Conservation (phyloP, 176 grass and related monocot species). For the Bonia amplexicaulis region DNA sequence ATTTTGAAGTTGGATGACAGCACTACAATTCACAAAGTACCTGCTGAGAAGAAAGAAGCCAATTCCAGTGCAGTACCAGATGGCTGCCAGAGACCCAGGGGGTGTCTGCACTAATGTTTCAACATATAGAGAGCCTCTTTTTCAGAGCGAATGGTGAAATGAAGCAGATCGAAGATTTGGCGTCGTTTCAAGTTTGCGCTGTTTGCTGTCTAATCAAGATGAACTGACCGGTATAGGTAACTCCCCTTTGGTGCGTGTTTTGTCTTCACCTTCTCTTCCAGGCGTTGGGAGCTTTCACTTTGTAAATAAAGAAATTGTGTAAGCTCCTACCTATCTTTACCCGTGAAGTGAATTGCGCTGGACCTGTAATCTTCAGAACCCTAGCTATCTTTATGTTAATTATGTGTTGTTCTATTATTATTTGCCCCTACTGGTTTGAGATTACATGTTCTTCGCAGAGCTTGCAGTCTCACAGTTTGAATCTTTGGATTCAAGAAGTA, state of each 20-base stretch:
- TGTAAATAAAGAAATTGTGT: slow-evolving; percentile 52
- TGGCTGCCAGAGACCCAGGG: neutral
- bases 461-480: neutral
- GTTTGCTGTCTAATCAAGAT: slow-evolving; percentile 36
- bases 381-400: slow-evolving; percentile 35
- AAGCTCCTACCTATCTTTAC: slow-evolving; percentile 30
- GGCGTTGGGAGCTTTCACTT: slow-evolving; percentile 38
- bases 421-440: neutral
- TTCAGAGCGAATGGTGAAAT: slow-evolving; percentile 32
- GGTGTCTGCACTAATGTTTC: slow-evolving; percentile 1
- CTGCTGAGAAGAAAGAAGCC: slow-evolving; percentile 34
- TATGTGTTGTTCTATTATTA: neutral
- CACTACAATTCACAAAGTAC: slow-evolving; percentile 60
- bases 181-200: slow-evolving; percentile 42
- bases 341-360: slow-evolving; percentile 35
- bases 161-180: slow-evolving; percentile 56
- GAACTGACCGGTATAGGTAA: slow-evolving; percentile 56
- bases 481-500: neutral
- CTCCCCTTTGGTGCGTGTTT: slow-evolving; percentile 11
- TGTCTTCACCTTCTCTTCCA: slow-evolving; percentile 20
- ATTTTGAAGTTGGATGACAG: slow-evolving; percentile 85
- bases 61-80: slow-evolving; percentile 1
- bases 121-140: slow-evolving; percentile 32
- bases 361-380: slow-evolving; percentile 28
- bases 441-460: neutral